A percentile compares a stretch with the other conserved stretches of the same genome.
Evolutionary conservation across 805 yeast species (phyloP).

Genomic region (Nakazawaea wyomingensis): DNA sequence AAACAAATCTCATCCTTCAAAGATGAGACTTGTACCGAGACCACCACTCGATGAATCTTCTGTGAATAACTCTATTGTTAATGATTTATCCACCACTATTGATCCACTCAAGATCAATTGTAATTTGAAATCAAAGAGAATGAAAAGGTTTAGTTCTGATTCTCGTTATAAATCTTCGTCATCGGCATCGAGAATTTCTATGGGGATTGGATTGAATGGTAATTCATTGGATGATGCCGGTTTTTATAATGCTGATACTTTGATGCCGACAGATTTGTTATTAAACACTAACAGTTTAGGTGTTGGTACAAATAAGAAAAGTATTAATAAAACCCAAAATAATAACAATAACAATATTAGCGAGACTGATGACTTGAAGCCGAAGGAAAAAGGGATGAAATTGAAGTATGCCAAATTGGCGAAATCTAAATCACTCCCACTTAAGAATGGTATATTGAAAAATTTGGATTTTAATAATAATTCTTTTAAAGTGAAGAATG

Average conservation of each 20-base stretch:
- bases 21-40: too few species aligned
- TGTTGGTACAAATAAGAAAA: not conserved
- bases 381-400: not conserved
- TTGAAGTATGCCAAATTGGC: not conserved
- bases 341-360: too few species aligned
- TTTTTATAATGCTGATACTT: slow-evolving; percentile 10
- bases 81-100: slow-evolving; percentile 12
- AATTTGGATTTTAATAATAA: not conserved
- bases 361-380: too few species aligned
- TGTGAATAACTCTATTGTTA: not conserved
- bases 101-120: slow-evolving; percentile 29
- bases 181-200: too few species aligned
- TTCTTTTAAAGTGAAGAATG: not conserved
- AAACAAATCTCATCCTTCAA: slow-evolving; percentile 29
- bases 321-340: too few species aligned
- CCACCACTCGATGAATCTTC: too few species aligned
- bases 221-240: slow-evolving; percentile 12
- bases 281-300: not conserved
- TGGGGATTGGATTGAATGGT: slow-evolving; percentile 3
- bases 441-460: not conserved
- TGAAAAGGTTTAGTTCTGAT: slow-evolving; percentile 17
- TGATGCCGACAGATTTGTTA: slow-evolving; percentile 9
- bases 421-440: slow-evolving; percentile 1
- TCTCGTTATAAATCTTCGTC: not conserved
- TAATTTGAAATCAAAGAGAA: slow-evolving; percentile 25